Percentiles rank a stretch among this genome's conserved stretches.
Evolutionary conservation across 306 rosid species (phyloP).

Genomic region (Sicyos baderoa): DNA sequence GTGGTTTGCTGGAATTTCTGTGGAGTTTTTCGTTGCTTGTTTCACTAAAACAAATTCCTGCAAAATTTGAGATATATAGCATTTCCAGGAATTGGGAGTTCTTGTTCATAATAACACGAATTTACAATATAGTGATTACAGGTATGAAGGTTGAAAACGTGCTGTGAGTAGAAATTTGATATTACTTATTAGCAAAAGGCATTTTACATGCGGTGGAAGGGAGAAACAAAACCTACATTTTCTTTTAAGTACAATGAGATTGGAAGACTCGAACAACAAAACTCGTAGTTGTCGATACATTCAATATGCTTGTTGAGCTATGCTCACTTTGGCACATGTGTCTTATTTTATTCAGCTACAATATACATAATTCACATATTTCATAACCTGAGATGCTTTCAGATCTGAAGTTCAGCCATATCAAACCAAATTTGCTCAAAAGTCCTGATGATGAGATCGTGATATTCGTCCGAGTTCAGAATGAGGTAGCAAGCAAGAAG

Average conservation of each 20-base stretch:
- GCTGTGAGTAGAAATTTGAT: neutral
- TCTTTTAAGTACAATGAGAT: too few relatives aligned
- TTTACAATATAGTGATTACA: neutral
- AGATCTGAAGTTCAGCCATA: constrained; percentile 36
- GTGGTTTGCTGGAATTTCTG: neutral
- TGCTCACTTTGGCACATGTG: neutral
- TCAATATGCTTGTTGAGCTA: too few relatives aligned
- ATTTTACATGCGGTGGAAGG: neutral
- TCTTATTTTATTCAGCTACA: neutral
- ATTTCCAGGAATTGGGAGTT: neutral
- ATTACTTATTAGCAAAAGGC: neutral
- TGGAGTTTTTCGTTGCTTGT: neutral
- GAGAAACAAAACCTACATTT: neutral
- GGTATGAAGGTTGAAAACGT: neutral
- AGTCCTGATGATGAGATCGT: constrained; percentile 66
- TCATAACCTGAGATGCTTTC: constrained; percentile 23
- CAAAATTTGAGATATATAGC: neutral
- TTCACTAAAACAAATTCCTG: neutral
- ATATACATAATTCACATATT: constrained; percentile 3
- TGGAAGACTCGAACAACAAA: too few relatives aligned
- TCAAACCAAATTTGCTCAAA: constrained; percentile 80
- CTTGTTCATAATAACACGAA: neutral
- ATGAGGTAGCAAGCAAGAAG: constrained; percentile 89
- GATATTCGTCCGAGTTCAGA: constrained; percentile 61
- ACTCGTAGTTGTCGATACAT: too few relatives aligned